Conservation (phyloP, 2,329 filamentous ascomycete genomes). For the Aspergillus udagawae region DNA sequence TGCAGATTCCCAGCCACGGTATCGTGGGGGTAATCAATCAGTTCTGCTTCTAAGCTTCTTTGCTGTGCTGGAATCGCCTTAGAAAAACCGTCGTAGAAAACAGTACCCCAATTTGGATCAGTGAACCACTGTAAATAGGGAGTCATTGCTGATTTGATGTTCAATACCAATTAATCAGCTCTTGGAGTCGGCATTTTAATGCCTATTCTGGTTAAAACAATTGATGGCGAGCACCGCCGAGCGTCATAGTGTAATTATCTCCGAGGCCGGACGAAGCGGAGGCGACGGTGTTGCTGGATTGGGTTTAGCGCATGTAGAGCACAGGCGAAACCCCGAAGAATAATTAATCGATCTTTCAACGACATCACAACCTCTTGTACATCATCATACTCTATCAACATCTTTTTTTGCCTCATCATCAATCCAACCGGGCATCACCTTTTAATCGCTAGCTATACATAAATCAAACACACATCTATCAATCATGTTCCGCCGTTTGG, state of each 20-base stretch:
- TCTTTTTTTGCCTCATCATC: slow-evolving; percentile 1
- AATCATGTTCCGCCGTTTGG: slow-evolving; percentile 56
- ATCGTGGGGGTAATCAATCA: neutral
- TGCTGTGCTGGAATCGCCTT: neutral
- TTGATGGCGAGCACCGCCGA: neutral
- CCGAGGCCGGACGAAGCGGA: slow-evolving; percentile 14
- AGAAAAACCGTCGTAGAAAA: neutral
- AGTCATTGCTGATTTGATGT: neutral
- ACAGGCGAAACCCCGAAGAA: slow-evolving; percentile 1
- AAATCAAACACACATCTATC: slow-evolving; percentile 2
- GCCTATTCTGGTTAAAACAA: neutral
- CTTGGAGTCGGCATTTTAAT: neutral
- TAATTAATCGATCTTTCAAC: slow-evolving; percentile 12
- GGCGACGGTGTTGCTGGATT: slow-evolving; percentile 11
- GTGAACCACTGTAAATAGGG: neutral
- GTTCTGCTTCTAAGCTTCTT: neutral
- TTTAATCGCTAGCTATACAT: slow-evolving; percentile 19
- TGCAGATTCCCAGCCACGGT: neutral
- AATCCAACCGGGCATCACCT: slow-evolving; percentile 11
- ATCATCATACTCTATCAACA: neutral
- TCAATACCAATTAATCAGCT: neutral
- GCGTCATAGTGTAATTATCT: neutral
- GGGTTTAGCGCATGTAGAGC: slow-evolving; percentile 7
- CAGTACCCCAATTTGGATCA: neutral
- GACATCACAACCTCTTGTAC: slow-evolving; percentile 1